These are phyloP conservation scores for Pythium dissimile DNA, from an alignment of 352 stramenopile species.

Conservation along the genomic window DNA sequence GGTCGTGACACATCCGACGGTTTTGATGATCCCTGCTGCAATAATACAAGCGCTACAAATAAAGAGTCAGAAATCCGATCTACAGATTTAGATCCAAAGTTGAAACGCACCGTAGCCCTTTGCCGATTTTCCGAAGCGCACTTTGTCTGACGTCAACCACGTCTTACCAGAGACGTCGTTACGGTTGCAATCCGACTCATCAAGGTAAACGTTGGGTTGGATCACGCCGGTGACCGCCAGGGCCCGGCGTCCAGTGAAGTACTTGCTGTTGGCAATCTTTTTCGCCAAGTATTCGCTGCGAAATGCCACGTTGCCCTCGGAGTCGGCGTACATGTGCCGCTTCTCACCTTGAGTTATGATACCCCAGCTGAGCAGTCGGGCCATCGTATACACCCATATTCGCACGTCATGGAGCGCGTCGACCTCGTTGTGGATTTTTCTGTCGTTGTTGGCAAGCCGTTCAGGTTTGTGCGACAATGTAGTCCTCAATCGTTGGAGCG, in stretches of 20 bases:
- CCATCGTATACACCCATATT: background rate
- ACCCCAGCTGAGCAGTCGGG: conserved; percentile 7
- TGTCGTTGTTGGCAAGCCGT: conserved; percentile 13
- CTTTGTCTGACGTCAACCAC: conserved; percentile 18
- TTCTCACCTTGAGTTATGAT: conserved; percentile 17
- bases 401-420: background rate
- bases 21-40: background rate
- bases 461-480: conserved; percentile 5
- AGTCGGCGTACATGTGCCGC: conserved; percentile 20
- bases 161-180: conserved; percentile 20
- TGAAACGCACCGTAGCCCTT: background rate
- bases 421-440: conserved; percentile 3
- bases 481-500: background rate
- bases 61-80: background rate
- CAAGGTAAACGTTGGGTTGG: conserved; percentile 12
- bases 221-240: background rate
- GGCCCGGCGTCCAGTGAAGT: background rate
- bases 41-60: background rate
- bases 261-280: conserved; percentile 1
- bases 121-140: background rate
- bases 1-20: background rate
- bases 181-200: conserved; percentile 27
- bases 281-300: conserved; percentile 9
- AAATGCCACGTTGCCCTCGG: conserved; percentile 6
- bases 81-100: background rate